Conservation (phyloP, 2,329 filamentous ascomycete species). For the Fusarium nygamai region DNA sequence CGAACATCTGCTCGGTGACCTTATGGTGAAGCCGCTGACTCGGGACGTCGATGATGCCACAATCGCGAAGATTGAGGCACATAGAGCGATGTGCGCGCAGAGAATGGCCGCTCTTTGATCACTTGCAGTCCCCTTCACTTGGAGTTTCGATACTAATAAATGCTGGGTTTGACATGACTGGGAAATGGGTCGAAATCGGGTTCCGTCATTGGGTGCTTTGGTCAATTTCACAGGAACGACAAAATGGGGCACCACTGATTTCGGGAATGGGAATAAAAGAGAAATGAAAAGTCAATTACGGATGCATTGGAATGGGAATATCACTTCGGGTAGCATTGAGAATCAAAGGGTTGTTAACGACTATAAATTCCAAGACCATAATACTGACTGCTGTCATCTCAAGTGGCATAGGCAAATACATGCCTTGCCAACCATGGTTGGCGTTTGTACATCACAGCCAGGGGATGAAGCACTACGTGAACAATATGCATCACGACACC, state of each 20-base stretch:
- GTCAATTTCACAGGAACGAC: background rate
- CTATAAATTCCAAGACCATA: background rate
- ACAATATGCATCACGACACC: background rate
- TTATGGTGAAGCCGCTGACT: background rate
- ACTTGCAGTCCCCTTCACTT: background rate
- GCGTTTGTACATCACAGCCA: background rate
- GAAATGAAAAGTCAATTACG: background rate
- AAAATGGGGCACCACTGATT: background rate
- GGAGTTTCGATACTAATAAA: background rate
- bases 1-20: background rate
- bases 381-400: background rate
- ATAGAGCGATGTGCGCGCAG: background rate
- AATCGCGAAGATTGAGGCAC: background rate
- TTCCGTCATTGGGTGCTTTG: background rate
- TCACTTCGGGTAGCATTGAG: background rate
- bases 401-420: background rate
- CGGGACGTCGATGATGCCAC: background rate
- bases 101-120: background rate
- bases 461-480: background rate
- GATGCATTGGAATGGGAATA: background rate
- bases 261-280: background rate
- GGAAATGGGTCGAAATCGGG: background rate
- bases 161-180: background rate
- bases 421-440: background rate
- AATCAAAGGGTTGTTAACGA: background rate